phyloP scores from a whole-genome alignment of 495 filamentous ascomycete species.

The Tetracladium setigerum region DNA sequence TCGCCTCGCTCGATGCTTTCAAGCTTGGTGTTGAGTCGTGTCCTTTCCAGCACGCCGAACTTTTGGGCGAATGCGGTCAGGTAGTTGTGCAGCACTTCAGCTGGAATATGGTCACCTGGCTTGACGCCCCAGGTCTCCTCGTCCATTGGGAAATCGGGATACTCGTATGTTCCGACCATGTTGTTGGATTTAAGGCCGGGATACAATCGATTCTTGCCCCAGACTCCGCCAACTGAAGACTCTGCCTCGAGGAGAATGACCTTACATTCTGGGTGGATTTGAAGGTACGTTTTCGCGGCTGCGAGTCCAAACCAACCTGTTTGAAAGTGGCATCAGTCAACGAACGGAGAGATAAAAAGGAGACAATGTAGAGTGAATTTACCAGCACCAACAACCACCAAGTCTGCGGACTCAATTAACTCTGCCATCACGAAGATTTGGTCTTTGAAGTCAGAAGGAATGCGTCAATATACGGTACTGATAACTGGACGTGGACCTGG shows the following conservation, averaged over 20 bases:
- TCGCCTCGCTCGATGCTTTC: constrained; percentile 38
- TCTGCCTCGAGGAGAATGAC: constrained; percentile 48
- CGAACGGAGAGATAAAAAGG: too few species aligned
- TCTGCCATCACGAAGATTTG: neutral
- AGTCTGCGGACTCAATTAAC: neutral
- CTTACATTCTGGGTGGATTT: constrained; percentile 41
- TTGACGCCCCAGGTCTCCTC: constrained; percentile 47
- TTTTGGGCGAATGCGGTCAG: constrained; percentile 52
- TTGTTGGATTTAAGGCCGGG: constrained; percentile 57
- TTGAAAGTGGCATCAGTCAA: neutral
- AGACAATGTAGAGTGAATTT: too few species aligned
- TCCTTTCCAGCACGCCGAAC: constrained; percentile 45
- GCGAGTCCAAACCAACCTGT: constrained; percentile 54
- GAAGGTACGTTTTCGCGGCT: constrained; percentile 50
- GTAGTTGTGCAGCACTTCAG: constrained; percentile 56
- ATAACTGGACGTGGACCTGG: too few species aligned
- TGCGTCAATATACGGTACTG: too few species aligned
- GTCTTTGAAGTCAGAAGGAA: too few species aligned
- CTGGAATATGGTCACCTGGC: constrained; percentile 61
- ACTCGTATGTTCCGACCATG: constrained; percentile 56
- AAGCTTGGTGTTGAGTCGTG: constrained; percentile 47
- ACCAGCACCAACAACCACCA: constrained; percentile 1
- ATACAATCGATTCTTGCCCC: constrained; percentile 58
- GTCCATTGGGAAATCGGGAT: constrained; percentile 68
- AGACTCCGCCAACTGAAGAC: constrained; percentile 59